Conservation (phyloP, 352 stramenopile genomes). For the Phytophthora fragariaefolia region DNA sequence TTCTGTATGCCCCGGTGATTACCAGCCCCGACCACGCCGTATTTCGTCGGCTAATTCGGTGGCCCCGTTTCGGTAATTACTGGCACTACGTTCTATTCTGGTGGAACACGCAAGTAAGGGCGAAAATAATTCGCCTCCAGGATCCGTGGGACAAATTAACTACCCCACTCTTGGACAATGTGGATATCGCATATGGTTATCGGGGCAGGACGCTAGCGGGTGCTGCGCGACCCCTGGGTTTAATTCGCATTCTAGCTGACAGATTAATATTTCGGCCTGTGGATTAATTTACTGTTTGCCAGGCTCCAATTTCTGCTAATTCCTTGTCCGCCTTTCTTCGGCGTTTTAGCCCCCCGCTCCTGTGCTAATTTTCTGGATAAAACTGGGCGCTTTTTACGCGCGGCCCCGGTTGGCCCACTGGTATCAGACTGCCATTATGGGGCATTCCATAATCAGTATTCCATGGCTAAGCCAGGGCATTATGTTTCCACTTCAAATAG, state of each 20-base stretch:
- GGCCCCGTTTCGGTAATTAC: background rate
- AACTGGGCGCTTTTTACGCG: background rate
- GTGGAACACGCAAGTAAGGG: background rate
- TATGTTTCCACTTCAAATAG: no score
- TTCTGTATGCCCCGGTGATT: background rate
- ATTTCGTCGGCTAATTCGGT: background rate
- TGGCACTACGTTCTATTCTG: background rate
- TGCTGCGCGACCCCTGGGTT: background rate
- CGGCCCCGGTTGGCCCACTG: background rate
- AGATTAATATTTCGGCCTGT: background rate
- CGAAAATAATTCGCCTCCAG: background rate
- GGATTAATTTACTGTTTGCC: background rate
- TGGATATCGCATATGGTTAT: background rate
- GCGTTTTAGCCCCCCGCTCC: background rate
- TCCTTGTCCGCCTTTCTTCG: background rate
- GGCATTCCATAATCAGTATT: background rate
- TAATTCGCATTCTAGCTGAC: background rate
- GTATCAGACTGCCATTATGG: background rate
- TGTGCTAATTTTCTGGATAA: background rate
- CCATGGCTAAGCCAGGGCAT: no score
- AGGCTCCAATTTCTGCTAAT: background rate
- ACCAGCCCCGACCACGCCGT: background rate
- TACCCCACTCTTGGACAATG: background rate
- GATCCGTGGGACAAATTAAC: background rate
- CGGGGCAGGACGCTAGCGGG: background rate